Evolutionary conservation across 2,329 filamentous ascomycete genomes (phyloP).

Genomic region (Paraconiothyrium sp.): DNA sequence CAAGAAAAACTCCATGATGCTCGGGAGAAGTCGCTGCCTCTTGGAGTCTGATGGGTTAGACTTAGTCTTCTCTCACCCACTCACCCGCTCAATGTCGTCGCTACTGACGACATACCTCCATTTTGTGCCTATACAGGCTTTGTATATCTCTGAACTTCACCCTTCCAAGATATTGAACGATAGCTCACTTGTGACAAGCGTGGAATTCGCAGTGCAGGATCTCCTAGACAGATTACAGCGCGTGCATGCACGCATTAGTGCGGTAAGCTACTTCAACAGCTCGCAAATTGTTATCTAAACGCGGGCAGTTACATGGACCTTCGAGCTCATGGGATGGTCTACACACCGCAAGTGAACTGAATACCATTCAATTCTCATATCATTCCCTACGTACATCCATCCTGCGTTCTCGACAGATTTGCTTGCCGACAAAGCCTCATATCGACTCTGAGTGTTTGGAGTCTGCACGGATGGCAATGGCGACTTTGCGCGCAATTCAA

Average conservation of each 20-base stretch:
- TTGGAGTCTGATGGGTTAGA: slow-evolving; percentile 28
- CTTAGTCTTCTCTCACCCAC: slow-evolving; percentile 22
- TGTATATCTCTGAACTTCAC: slow-evolving; percentile 28
- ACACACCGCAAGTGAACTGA: slow-evolving; percentile 26
- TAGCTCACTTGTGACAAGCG: slow-evolving; percentile 18
- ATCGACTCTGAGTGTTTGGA: slow-evolving; percentile 24
- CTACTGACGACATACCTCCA: slow-evolving; percentile 28
- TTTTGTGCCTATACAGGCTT: slow-evolving; percentile 29
- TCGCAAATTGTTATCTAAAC: background rate
- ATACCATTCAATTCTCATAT: slow-evolving; percentile 33
- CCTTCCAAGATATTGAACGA: slow-evolving; percentile 26
- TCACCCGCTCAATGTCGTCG: slow-evolving; percentile 23
- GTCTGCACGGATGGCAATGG: slow-evolving; percentile 30
- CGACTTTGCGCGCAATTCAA: slow-evolving; percentile 25
- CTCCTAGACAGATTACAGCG: slow-evolving; percentile 24
- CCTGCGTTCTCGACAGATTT: slow-evolving; percentile 30
- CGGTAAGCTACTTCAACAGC: slow-evolving; percentile 11
- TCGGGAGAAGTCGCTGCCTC: slow-evolving; percentile 28
- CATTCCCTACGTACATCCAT: slow-evolving; percentile 33
- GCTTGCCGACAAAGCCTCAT: slow-evolving; percentile 20
- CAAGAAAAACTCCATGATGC: slow-evolving; percentile 36
- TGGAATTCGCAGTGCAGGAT: slow-evolving; percentile 26
- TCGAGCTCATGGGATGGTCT: slow-evolving; percentile 29
- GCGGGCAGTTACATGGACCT: slow-evolving; percentile 21
- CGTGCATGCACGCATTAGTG: slow-evolving; percentile 23